Base-by-base conservation (phyloP, 805 yeast genomes). In the Starmerella scarabaei region DNA sequence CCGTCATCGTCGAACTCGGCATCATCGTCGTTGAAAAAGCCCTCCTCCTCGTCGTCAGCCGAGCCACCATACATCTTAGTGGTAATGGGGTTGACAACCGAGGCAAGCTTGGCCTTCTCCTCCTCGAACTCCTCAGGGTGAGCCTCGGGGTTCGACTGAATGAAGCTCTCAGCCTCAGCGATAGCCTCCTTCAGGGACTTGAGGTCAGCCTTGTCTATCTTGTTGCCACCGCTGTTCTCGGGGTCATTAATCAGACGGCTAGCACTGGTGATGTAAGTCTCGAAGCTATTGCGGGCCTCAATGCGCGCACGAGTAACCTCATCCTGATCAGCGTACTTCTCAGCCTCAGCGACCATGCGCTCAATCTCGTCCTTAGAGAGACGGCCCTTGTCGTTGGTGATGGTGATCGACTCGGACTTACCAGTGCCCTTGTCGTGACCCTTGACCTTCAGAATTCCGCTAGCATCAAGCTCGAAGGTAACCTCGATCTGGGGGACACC, bases 291-390 rank as follows among this genome's bases (percentile, higher is more conserved):
- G 70, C 84, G 82, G 47, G 93, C 76, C 67, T 80, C 93, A 55
- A 88, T 77, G 71, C 82, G 82, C 46, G 73, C 73, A 59, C 86
- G 80, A 45, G 83, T 71, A 54, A 73, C 77, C 53, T 77, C 78
- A 65, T 88, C 97, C 64, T 85, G 93, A 55, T 81, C 84, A 51
- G 93, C 94, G 57, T 67, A 88, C 67, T 81, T 80, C 66, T 85
- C 97, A 54, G 96, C 96, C 60, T 88, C 97, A 59, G 77, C 91
- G 49, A 88, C 94, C 95, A 88, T 88, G 67, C 88, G 83, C 56
- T 88, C 96, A 56, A 88, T 86, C 49, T 85, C 94, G 48, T 86
- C 95, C 68, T 83, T 80, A 20, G 88, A 72, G 58, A 85, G 73
- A 71, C 96, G 81, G 57, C 94, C 94, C 70, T 83, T 83, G 65